phyloP scores from a whole-genome alignment of 1,284 basidiomycete genomes.

The Cryptococcus sp. region DNA sequence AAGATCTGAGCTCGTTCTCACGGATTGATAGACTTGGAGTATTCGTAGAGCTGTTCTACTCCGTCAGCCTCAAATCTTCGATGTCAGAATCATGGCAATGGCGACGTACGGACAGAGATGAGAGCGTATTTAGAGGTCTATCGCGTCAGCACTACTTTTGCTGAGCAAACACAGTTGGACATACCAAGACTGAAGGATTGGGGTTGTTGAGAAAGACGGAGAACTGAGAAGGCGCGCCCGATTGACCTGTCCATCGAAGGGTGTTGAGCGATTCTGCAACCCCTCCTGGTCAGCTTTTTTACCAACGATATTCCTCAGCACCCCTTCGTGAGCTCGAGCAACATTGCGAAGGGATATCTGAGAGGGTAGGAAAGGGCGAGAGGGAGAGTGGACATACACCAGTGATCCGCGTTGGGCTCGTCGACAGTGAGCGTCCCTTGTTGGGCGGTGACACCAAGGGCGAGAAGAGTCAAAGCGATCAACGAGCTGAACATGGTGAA shows the following conservation, averaged over 20 bases:
- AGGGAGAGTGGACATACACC: constrained; percentile 19
- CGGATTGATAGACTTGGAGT: constrained; percentile 32
- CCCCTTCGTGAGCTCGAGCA: not conserved
- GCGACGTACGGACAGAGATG: constrained; percentile 10
- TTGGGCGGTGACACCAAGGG: constrained; percentile 1
- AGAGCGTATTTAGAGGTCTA: constrained; percentile 30
- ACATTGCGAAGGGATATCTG: not conserved
- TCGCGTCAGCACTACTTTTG: not conserved
- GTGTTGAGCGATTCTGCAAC: constrained; percentile 33
- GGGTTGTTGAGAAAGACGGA: constrained; percentile 36
- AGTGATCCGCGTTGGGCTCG: constrained; percentile 21
- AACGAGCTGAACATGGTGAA: constrained; percentile 1
- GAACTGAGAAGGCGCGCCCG: constrained; percentile 20
- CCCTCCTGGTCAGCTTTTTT: constrained; percentile 16
- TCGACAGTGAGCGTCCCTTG: constrained; percentile 15
- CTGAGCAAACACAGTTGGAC: constrained; percentile 6
- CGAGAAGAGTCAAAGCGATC: constrained; percentile 1
- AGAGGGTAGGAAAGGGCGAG: not conserved
- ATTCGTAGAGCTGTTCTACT: constrained; percentile 22
- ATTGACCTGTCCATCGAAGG: constrained; percentile 27
- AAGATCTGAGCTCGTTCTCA: too few species aligned
- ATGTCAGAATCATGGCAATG: not conserved
- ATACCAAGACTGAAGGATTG: constrained; percentile 29
- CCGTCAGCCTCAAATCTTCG: not conserved
- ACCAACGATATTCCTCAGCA: not conserved